A percentile compares a stretch with the other conserved stretches of the same genome.
phyloP scores from a whole-genome alignment of 2,329 filamentous ascomycete species.

The Aspergillus phoenicis region DNA sequence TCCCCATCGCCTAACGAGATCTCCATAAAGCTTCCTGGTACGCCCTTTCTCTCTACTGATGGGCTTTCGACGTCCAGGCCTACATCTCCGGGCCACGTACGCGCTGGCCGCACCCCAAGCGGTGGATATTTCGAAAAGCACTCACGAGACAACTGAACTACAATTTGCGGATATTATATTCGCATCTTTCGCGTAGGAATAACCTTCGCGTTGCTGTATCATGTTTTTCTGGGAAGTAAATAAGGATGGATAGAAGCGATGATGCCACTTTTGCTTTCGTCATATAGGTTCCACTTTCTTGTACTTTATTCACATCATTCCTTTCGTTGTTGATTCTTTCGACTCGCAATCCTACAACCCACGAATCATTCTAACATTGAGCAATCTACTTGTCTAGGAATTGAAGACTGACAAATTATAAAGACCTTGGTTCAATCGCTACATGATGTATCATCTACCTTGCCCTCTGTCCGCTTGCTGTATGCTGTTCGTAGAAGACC shows the following conservation, averaged over 20 bases:
- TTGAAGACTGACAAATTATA: background rate
- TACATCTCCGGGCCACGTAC: conserved; percentile 52
- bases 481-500: background rate
- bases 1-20: conserved; percentile 45
- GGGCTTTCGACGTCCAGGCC: conserved; percentile 58
- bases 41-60: conserved; percentile 51
- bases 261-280: conserved; percentile 1
- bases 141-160: conserved; percentile 26
- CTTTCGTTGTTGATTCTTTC: background rate
- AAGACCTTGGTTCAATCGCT: background rate
- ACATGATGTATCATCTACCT: background rate
- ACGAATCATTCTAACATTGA: background rate
- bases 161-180: conserved; percentile 23
- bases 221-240: conserved; percentile 20
- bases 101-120: conserved; percentile 40
- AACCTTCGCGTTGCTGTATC: conserved; percentile 12
- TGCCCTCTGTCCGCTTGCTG: background rate
- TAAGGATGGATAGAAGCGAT: conserved; percentile 23
- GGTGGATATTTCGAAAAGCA: conserved; percentile 43
- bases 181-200: conserved; percentile 17
- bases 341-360: background rate
- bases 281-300: conserved; percentile 8
- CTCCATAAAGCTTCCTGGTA: conserved; percentile 49
- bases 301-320: conserved; percentile 1
- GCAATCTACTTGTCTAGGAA: background rate